Conservation (phyloP, 2,329 filamentous ascomycete species). For the Ceratocystiopsis sp. region DNA sequence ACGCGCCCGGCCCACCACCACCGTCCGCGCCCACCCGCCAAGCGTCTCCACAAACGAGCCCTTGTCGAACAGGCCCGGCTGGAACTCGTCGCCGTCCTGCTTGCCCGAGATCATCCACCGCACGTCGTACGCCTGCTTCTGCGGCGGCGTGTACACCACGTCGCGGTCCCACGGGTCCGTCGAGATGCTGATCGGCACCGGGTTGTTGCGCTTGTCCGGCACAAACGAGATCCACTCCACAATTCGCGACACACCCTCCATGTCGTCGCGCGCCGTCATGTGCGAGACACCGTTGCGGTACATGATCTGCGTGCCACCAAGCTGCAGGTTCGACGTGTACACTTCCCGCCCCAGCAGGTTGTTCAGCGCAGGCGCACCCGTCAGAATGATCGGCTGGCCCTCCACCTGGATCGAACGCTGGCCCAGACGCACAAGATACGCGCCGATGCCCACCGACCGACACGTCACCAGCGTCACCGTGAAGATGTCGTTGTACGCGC, state of each 20-base stretch:
- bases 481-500: conserved; percentile 97
- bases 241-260: conserved; percentile 94
- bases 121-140: conserved; percentile 80
- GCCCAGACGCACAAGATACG: conserved; percentile 93
- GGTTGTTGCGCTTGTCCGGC: conserved; percentile 83
- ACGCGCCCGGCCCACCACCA: conserved; percentile 89
- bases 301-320: conserved; percentile 99
- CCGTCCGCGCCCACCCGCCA: conserved; percentile 90
- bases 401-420: conserved; percentile 98
- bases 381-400: conserved; percentile 96
- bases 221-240: conserved; percentile 97
- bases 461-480: conserved; percentile 95
- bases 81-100: conserved; percentile 70
- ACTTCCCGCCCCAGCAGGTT: conserved; percentile 96
- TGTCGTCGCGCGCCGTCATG: conserved; percentile 95
- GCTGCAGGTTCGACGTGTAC: conserved; percentile 96
- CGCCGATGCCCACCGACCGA: conserved; percentile 96
- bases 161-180: conserved; percentile 87
- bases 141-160: conserved; percentile 62
- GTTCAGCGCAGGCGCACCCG: conserved; percentile 92
- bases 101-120: conserved; percentile 85
- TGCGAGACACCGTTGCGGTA: conserved; percentile 99
- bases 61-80: conserved; percentile 86
- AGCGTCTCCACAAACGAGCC: conserved; percentile 94
- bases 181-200: conserved; percentile 79